phyloP scores from a whole-genome alignment of 2,329 filamentous ascomycete genomes.

The Alternaria arborescens region DNA sequence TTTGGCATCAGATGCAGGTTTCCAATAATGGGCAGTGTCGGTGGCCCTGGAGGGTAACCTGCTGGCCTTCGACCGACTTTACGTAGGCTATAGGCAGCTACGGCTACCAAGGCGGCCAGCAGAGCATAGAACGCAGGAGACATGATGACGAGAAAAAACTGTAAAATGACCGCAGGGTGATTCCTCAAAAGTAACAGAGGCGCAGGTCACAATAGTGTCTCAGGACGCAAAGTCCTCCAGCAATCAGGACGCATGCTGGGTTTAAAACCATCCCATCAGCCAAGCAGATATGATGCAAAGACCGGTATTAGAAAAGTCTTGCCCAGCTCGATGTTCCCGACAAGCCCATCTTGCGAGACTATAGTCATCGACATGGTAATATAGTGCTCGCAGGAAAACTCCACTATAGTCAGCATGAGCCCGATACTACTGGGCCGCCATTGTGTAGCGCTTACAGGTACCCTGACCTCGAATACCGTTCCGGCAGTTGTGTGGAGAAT shows the following conservation, averaged over 20 bases:
- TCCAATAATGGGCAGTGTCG: slow-evolving; percentile 61
- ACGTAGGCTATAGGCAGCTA: slow-evolving; percentile 14
- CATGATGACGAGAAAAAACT: slow-evolving; percentile 6
- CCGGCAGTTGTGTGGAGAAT: background rate
- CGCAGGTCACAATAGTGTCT: no score
- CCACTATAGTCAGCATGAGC: background rate
- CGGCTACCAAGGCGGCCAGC: background rate
- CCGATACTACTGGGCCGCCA: background rate
- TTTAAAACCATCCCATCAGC: background rate
- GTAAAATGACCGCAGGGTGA: no score
- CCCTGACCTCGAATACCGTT: background rate
- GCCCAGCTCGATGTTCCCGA: no score
- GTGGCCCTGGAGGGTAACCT: slow-evolving; percentile 60
- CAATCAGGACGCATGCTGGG: background rate
- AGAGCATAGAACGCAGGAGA: slow-evolving; percentile 1
- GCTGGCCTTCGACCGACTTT: slow-evolving; percentile 41
- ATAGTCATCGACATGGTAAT: slow-evolving; percentile 2
- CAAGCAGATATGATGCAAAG: background rate
- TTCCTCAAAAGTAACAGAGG: background rate
- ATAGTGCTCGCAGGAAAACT: background rate
- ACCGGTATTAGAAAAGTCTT: background rate
- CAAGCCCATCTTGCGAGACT: background rate
- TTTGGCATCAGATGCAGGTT: slow-evolving; percentile 62
- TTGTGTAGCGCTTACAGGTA: background rate
- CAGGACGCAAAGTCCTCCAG: background rate